A percentile compares a stretch with the other conserved stretches of the same genome.
These are phyloP conservation scores for Danielia oregonensis DNA, from an alignment of 805 yeast genomes.

Conservation along the genomic window DNA sequence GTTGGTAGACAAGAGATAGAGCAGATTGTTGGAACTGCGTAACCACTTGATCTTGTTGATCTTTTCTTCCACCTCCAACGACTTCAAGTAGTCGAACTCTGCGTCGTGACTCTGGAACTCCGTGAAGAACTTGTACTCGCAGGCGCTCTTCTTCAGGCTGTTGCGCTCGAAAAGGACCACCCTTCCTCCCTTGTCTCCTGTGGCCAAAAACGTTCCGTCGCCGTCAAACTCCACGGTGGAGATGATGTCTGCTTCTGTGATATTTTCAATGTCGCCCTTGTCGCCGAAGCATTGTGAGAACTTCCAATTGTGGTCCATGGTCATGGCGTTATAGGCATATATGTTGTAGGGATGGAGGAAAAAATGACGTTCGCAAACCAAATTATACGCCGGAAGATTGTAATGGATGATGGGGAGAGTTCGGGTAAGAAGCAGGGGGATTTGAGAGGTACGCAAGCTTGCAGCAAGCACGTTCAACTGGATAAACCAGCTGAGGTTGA, in stretches of 20 bases:
- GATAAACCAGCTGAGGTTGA: too few relatives aligned
- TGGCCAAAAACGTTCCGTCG: slow-evolving; percentile 92
- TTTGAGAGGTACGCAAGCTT: too few relatives aligned
- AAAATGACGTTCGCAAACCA: slow-evolving; percentile 7
- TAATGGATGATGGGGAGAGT: too few relatives aligned
- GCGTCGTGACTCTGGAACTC: slow-evolving; percentile 99
- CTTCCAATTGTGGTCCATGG: slow-evolving; percentile 55
- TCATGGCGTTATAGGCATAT: slow-evolving; percentile 10
- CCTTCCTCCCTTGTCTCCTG: slow-evolving; percentile 98
- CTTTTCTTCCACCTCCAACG: slow-evolving; percentile 95
- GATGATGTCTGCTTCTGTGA: slow-evolving; percentile 95
- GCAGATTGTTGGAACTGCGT: slow-evolving; percentile 82
- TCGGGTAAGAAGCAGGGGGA: too few relatives aligned
- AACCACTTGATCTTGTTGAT: slow-evolving; percentile 98
- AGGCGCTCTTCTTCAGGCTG: slow-evolving; percentile 53
- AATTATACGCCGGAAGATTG: too few relatives aligned
- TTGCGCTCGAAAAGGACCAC: slow-evolving; percentile 94
- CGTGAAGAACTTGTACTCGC: slow-evolving; percentile 93
- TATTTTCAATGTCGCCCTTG: slow-evolving; percentile 92
- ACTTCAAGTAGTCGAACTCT: slow-evolving; percentile 93
- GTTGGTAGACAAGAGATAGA: slow-evolving; percentile 84
- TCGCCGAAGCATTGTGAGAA: slow-evolving; percentile 98
- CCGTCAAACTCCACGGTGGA: slow-evolving; percentile 96
- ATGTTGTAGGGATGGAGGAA: slow-evolving; percentile 11
- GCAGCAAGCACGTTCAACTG: too few relatives aligned